Evolutionary conservation across 805 yeast species (phyloP).

Genomic region (Candida vaughaniae): DNA sequence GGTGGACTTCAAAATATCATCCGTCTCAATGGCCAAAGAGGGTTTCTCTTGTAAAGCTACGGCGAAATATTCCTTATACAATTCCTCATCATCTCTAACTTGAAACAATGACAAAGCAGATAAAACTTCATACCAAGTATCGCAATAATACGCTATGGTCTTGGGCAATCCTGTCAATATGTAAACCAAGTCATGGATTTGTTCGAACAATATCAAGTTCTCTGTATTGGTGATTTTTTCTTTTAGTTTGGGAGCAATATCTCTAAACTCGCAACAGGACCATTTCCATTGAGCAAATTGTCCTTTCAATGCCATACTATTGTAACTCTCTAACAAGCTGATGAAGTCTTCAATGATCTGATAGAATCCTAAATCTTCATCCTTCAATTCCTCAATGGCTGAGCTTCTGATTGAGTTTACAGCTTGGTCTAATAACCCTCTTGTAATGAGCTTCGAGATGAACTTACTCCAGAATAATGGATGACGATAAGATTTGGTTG

Average conservation of each 20-base stretch:
- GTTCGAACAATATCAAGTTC: slow-evolving; percentile 28
- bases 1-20: slow-evolving; percentile 28
- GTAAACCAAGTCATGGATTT: slow-evolving; percentile 42
- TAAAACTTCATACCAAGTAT: slow-evolving; percentile 68
- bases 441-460: slow-evolving; percentile 51
- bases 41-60: slow-evolving; percentile 34
- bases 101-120: slow-evolving; percentile 57
- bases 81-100: slow-evolving; percentile 43
- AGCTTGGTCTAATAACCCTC: slow-evolving; percentile 65
- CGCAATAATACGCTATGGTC: slow-evolving; percentile 51
- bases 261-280: slow-evolving; percentile 50
- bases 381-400: slow-evolving; percentile 39
- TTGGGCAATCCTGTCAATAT: slow-evolving; percentile 49
- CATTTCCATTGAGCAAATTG: slow-evolving; percentile 52
- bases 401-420: slow-evolving; percentile 45
- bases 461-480: slow-evolving; percentile 63
- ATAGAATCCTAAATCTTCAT: slow-evolving; percentile 29
- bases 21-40: slow-evolving; percentile 31
- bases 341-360: slow-evolving; percentile 42
- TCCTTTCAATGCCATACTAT: slow-evolving; percentile 37
- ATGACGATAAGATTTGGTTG: slow-evolving; percentile 47
- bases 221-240: slow-evolving; percentile 22
- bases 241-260: slow-evolving; percentile 28
- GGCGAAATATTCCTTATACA: slow-evolving; percentile 34
- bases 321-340: slow-evolving; percentile 39